These are phyloP conservation scores for Euphorbia lathyris DNA, from an alignment of 345 rosid species.

Conservation along the genomic window DNA sequence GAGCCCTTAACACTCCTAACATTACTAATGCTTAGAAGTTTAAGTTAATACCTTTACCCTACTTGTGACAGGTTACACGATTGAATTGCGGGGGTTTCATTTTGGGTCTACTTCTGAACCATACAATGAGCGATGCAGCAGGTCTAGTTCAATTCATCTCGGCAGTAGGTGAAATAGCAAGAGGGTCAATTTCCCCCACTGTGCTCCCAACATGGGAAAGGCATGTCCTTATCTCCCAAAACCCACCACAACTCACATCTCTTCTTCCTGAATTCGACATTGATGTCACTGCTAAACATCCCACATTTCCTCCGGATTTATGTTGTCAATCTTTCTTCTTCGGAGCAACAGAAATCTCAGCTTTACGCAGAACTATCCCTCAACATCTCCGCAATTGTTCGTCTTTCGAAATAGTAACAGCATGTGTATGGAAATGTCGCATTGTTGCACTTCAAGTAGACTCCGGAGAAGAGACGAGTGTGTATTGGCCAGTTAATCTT, in stretches of 20 bases:
- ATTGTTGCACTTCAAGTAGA: constrained; percentile 16
- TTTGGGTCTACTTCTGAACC: constrained; percentile 16
- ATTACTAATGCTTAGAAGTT: too few species aligned
- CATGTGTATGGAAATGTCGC: constrained; percentile 31
- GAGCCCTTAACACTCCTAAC: too few species aligned
- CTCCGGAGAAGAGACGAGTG: constrained; percentile 8
- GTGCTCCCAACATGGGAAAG: constrained; percentile 18
- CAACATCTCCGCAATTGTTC: constrained; percentile 12
- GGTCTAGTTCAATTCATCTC: constrained; percentile 13
- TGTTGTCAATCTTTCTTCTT: constrained; percentile 17
- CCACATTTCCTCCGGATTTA: background rate
- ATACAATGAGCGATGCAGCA: constrained; percentile 14
- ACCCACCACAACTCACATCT: constrained; percentile 17
- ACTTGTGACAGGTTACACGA: constrained; percentile 19
- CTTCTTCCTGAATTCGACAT: constrained; percentile 9
- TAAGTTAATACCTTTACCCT: too few species aligned
- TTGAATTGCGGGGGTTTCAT: constrained; percentile 21
- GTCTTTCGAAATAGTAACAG: constrained; percentile 19
- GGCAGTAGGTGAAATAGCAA: constrained; percentile 13
- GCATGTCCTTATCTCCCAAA: background rate
- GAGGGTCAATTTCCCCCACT: constrained; percentile 11
- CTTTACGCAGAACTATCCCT: constrained; percentile 11
- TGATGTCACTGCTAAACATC: background rate
- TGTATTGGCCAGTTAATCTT: background rate
- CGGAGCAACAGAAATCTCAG: constrained; percentile 3